Conservation (phyloP, 2,329 filamentous ascomycete species). For the Calonectria naviculata region DNA sequence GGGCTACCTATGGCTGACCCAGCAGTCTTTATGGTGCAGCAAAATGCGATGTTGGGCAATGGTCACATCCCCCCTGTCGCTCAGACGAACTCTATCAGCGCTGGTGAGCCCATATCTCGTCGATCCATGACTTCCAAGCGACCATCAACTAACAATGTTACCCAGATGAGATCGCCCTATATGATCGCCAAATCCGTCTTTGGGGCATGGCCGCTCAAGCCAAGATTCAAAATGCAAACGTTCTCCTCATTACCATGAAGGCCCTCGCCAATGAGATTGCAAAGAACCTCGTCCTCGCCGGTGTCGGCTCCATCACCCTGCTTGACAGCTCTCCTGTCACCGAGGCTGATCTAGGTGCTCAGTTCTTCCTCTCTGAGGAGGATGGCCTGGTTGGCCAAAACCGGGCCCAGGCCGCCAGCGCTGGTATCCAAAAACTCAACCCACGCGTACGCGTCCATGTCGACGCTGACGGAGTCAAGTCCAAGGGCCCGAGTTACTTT, state of each 20-base stretch:
- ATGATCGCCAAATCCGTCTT: constrained; percentile 95
- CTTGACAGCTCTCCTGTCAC: constrained; percentile 81
- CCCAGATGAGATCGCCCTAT: constrained; percentile 93
- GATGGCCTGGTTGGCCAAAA: constrained; percentile 81
- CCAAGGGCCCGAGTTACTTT: constrained; percentile 81
- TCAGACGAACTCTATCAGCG: constrained; percentile 44
- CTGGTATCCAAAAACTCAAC: constrained; percentile 87
- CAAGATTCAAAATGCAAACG: constrained; percentile 88
- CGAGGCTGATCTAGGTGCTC: constrained; percentile 82
- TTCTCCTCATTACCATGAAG: constrained; percentile 89
- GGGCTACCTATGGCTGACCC: constrained; percentile 41
- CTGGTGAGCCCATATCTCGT: constrained; percentile 41
- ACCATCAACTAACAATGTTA: constrained; percentile 20
- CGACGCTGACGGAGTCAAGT: constrained; percentile 74
- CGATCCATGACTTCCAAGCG: not conserved
- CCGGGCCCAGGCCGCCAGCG: constrained; percentile 83
- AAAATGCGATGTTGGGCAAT: constrained; percentile 44
- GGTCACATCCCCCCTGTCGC: constrained; percentile 36
- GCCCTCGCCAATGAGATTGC: constrained; percentile 94
- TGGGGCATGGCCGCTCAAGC: constrained; percentile 98
- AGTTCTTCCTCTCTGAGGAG: constrained; percentile 80
- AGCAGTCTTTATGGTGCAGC: constrained; percentile 43
- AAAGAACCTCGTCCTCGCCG: constrained; percentile 96
- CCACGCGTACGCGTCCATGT: constrained; percentile 83
- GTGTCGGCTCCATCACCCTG: constrained; percentile 90